These are phyloP conservation scores for Acanthamoeba royreba DNA, from an alignment of 208 protist species.

Conservation along the genomic window DNA sequence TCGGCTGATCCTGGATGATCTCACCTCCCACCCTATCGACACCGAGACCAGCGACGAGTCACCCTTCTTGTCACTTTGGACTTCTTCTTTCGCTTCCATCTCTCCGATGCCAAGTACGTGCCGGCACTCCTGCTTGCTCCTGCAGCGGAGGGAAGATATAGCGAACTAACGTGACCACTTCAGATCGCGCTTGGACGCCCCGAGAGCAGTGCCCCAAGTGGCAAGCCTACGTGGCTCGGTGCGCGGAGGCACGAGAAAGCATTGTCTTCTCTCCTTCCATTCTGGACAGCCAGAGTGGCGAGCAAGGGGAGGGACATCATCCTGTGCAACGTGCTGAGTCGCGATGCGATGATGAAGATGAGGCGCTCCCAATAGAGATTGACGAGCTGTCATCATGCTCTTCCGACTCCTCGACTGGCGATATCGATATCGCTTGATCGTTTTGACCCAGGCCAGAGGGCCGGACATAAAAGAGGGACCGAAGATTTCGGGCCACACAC, in stretches of 20 bases:
- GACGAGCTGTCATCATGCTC: too few species aligned
- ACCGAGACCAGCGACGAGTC: too few species aligned
- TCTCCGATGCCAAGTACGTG: background rate
- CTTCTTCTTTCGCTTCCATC: background rate
- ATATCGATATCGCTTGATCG: too few species aligned
- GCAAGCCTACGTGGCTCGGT: background rate
- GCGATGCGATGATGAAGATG: too few species aligned
- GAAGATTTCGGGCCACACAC: too few species aligned
- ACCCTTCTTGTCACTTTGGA: background rate
- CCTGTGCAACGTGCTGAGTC: too few species aligned
- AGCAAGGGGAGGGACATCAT: background rate
- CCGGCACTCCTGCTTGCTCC: too few species aligned
- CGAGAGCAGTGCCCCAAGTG: background rate
- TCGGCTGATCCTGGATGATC: background rate
- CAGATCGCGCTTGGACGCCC: background rate
- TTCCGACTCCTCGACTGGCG: too few species aligned
- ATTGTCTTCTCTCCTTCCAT: background rate
- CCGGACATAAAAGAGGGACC: too few species aligned
- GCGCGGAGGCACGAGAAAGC: background rate
- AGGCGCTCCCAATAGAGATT: too few species aligned
- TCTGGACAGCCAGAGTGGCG: background rate
- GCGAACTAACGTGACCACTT: background rate
- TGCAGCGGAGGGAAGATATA: too few species aligned
- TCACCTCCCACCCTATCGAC: background rate
- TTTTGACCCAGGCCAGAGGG: too few species aligned